Percentiles rank a stretch among this genome's conserved stretches.
Conservation (phyloP, 352 stramenopile genomes). For the Globisporangium canariense region DNA sequence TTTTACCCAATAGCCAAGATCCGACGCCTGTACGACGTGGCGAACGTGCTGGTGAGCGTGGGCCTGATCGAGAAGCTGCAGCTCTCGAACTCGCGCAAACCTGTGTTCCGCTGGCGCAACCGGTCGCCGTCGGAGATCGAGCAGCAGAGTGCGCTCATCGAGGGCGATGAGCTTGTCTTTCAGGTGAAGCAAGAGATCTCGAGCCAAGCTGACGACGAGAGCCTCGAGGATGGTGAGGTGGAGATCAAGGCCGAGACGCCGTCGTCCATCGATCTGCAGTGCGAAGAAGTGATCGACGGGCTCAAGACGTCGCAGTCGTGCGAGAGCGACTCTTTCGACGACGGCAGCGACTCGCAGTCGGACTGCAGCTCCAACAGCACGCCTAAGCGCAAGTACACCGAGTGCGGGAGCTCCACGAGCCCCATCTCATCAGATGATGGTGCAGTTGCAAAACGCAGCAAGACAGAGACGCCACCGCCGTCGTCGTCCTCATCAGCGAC, state of each 20-base stretch:
- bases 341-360: slow-evolving; percentile 51
- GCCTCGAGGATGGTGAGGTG: neutral
- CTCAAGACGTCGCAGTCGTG: slow-evolving; percentile 59
- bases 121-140: slow-evolving; percentile 22
- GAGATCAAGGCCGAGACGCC: neutral
- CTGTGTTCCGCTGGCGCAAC: slow-evolving; percentile 78
- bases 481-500: neutral
- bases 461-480: slow-evolving; percentile 2
- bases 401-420: slow-evolving; percentile 17
- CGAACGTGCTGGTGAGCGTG: slow-evolving; percentile 93
- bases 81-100: slow-evolving; percentile 77
- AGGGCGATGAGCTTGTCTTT: slow-evolving; percentile 12
- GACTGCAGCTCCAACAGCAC: slow-evolving; percentile 33
- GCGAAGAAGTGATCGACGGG: slow-evolving; percentile 17
- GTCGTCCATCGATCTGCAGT: slow-evolving; percentile 12
- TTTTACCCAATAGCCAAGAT: slow-evolving; percentile 81
- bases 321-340: slow-evolving; percentile 59
- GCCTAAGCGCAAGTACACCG: slow-evolving; percentile 42
- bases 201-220: slow-evolving; percentile 11
- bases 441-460: slow-evolving; percentile 25
- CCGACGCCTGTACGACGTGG: slow-evolving; percentile 96
- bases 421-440: slow-evolving; percentile 32
- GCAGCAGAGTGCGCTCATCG: slow-evolving; percentile 1
- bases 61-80: slow-evolving; percentile 91
- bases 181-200: slow-evolving; percentile 20